Evolutionary conservation across 345 rosid species (phyloP).

Genomic region (Corymbia maculata): DNA sequence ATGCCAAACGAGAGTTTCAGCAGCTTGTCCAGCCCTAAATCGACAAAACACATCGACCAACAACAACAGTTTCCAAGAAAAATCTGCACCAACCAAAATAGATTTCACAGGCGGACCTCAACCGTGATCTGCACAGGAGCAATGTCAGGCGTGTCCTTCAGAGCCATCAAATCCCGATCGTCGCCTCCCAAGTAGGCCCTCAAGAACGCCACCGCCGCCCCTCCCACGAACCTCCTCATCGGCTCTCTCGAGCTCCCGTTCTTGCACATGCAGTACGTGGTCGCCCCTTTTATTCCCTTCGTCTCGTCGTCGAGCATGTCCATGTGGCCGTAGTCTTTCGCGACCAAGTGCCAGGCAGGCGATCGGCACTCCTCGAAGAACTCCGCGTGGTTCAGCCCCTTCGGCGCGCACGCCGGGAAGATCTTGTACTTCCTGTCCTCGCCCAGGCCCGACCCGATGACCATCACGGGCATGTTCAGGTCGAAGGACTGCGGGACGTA

Average conservation of each 20-base stretch:
- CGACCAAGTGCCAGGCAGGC: neutral
- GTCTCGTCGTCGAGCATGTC: conserved; percentile 85
- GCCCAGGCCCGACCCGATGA: conserved; percentile 1
- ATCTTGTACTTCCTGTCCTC: conserved; percentile 28
- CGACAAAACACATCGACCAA: neutral
- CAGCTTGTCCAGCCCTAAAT: neutral
- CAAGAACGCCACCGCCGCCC: conserved; percentile 57
- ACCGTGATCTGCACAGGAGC: conserved; percentile 5
- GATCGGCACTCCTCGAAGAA: conserved; percentile 45
- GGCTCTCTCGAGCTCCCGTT: conserved; percentile 59
- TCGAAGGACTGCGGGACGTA: neutral
- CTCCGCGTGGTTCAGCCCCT: conserved; percentile 54
- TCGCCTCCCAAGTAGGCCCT: conserved; percentile 49
- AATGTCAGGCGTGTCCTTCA: conserved; percentile 39
- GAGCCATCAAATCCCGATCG: conserved; percentile 33
- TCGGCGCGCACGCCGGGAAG: conserved; percentile 62
- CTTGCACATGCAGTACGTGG: conserved; percentile 58
- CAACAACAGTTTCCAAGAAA: neutral
- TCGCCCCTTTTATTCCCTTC: conserved; percentile 50
- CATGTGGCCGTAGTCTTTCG: conserved; percentile 57
- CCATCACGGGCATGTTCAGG: conserved; percentile 13
- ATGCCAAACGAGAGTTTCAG: neutral
- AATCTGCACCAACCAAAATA: too few species aligned
- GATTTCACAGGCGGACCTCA: neutral
- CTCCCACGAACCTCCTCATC: conserved; percentile 70